Percentiles rank a stretch among this genome's conserved stretches.
phyloP scores from a whole-genome alignment of 2,329 filamentous ascomycete genomes.

The Leptographium radiaticola region DNA sequence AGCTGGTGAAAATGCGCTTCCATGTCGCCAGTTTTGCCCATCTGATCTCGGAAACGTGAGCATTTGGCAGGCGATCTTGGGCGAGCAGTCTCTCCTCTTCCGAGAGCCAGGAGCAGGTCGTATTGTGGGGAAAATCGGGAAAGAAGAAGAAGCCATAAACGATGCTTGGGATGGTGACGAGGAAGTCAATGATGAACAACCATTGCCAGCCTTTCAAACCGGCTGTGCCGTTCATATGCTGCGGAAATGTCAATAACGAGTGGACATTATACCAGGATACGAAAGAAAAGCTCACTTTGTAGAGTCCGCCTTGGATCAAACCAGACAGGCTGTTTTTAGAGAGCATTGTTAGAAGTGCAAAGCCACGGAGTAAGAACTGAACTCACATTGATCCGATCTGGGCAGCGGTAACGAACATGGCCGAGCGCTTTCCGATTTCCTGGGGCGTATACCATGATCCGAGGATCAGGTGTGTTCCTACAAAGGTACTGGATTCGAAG shows the following conservation, averaged over 20 bases:
- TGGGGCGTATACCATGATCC: conserved; percentile 36
- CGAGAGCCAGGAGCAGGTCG: conserved; percentile 31
- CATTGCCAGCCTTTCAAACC: conserved; percentile 8
- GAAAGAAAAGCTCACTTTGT: not conserved
- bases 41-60: conserved; percentile 28
- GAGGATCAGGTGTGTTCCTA: conserved; percentile 30
- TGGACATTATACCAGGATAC: too few relatives aligned
- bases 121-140: conserved; percentile 2
- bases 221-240: conserved; percentile 2
- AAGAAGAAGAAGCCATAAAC: conserved; percentile 5
- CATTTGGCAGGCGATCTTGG: conserved; percentile 21
- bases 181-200: conserved; percentile 6
- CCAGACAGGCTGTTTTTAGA: not conserved
- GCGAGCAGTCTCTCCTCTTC: conserved; percentile 21
- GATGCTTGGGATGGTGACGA: conserved; percentile 3
- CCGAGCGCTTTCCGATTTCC: conserved; percentile 30
- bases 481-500: conserved; percentile 25
- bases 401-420: not conserved
- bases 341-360: not conserved
- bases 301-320: not conserved
- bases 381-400: not conserved
- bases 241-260: not conserved
- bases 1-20: conserved; percentile 36
- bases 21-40: conserved; percentile 29
- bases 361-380: not conserved